Evolutionary conservation across 345 rosid species (phyloP).

Genomic region (Ricinus communis): DNA sequence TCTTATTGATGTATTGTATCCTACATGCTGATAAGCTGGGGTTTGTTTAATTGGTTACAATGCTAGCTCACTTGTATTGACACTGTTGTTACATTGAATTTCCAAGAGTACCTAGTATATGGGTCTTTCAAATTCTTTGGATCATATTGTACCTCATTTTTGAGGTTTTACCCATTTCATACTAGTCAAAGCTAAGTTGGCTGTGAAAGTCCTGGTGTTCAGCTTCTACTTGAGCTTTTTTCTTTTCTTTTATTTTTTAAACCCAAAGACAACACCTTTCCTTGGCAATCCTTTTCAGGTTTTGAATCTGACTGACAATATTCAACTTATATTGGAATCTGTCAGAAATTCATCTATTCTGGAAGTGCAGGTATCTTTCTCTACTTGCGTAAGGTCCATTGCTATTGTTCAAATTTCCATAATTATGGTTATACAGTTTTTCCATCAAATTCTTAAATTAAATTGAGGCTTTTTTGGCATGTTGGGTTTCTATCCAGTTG

Average conservation of each 20-base stretch:
- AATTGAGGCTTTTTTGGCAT: neutral
- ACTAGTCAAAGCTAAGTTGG: neutral
- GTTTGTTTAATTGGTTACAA: neutral
- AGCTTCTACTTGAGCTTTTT: neutral
- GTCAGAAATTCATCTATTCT: conserved; percentile 56
- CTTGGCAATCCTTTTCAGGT: conserved; percentile 45
- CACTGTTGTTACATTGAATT: too few species aligned
- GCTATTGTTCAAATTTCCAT: neutral
- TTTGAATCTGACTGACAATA: conserved; percentile 55
- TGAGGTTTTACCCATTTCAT: neutral
- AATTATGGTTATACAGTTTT: neutral
- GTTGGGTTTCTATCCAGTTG: neutral
- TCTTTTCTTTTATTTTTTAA: neutral
- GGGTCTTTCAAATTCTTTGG: neutral
- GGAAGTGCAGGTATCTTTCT: conserved; percentile 71
- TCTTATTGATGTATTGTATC: neutral
- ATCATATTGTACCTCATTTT: neutral
- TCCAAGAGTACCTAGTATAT: neutral
- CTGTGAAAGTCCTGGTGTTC: neutral
- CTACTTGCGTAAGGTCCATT: neutral
- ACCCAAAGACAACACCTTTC: neutral
- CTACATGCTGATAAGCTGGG: neutral
- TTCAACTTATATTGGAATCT: conserved; percentile 65
- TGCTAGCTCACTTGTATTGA: neutral
- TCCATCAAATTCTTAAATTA: neutral